Evolutionary conservation across 73 alveolate genomes (phyloP), one percentile per base, ranked within the genome.

Genomic region (Tetrahymena elliotti): DNA sequence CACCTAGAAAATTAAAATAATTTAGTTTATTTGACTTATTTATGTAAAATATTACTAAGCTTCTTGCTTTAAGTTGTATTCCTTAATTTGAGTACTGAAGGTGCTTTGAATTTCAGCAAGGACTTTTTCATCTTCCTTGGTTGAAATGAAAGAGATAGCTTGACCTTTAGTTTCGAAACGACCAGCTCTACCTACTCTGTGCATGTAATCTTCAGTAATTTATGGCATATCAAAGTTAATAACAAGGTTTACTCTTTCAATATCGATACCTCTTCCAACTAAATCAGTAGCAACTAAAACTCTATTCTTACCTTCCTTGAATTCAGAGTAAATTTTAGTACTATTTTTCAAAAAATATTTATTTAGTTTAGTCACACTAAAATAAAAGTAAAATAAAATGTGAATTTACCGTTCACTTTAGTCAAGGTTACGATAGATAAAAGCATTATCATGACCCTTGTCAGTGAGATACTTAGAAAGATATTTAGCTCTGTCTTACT

Each of bases 211-310:
- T 22, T 96, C 97, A 24, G 94, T 38, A 38, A 93, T 93, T 95
- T 93, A 96, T 82, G 99, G 99, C 99, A 98, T 98, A 98, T 99
- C 99, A 96, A 97, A 99, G 98, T 99, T 99, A 98, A 99, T 98
- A 40, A 99, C 99, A 93, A 99, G 98, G 96, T 99, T 99, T 97
- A 99, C 99, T 95, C 98, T 99, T 96, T 99, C 99, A 93, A 99
- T 98, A 96, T 99, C 99, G 94, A 99, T 99, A 52, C 99, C 99
- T 96, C 99, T 99, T 93, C 99, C 99, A 97, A 99, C 98, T 54
- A 99, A 95, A 95, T 99, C 99, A 92, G 99, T 99, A 18, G 99
- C 99, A 15, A 99, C 99, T 97, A 99, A 96, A 95, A 99, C 98
- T 95, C 99, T 98, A 97, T 98, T 98, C 95, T 99, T 98, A 96